Conservation (phyloP, 129 eudicot species). For the Daucus carota region DH1_v3.0 NC_030385.2:7191001-7191500, state of each 20-base stretch:
- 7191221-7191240: constrained; percentile 96
- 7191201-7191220: constrained; percentile 98
- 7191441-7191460: neutral
- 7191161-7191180: constrained; percentile 99
- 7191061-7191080: constrained; percentile 93
- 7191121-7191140: neutral
- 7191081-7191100: neutral
- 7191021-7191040: constrained; percentile 90
- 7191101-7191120: neutral
- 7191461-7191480: constrained; percentile 12
- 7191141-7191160: constrained; percentile 47
- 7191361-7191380: constrained; percentile 97
- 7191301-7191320: constrained; percentile 76
- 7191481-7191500: constrained; percentile 83
- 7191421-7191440: neutral
- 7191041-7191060: constrained; percentile 94
- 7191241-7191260: constrained; percentile 98
- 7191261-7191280: constrained; percentile 94
- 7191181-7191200: constrained; percentile 95
- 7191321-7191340: constrained; percentile 84
- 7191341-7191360: constrained; percentile 72
- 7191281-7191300: constrained; percentile 96
- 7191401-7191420: constrained; percentile 93
- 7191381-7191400: constrained; percentile 96
- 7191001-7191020: constrained; percentile 91